Base-by-base conservation (phyloP, 345 rosid genomes). In the Corchorus capsularis region DNA sequence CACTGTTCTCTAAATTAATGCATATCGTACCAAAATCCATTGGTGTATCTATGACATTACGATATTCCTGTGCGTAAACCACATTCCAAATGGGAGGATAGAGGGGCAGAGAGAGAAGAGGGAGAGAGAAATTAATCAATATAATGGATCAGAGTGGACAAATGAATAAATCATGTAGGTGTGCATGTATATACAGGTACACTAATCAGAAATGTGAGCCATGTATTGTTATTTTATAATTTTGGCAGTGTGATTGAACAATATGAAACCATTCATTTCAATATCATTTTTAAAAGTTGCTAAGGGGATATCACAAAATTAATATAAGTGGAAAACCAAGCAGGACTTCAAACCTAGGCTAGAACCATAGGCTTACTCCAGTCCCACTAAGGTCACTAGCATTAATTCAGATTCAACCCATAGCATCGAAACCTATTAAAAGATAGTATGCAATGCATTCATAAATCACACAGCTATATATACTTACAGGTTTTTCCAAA, bases 1-100 rank as follows among this genome's bases (percentile, higher is more conserved):
- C 66, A 56, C 87, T 83, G 61, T 73, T 85, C 70, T 89, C 87
- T 65, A 89, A 85, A 78, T 89, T 85, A 76, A 70, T 70, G 82
- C 87, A 87, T 76, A 86, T 85, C 19, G 86, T 89, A 80, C 90
- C 87, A 62, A 89, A 86, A 83, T 89, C 93, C 90, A 87, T 87
- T 56, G 93, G 93, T 39, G 85, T 85, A 68, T 89, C 84, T 69
- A 87, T 83, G 71, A 85, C 78, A 61, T 85, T 86, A 76, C 83
- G 81, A 78, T 83, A 87, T 77, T 87, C 88, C 91, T 89, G 79
- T 35, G 71, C 59, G 77, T 13, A 47, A 78, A 72, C 13, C 67
- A 62, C 79, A 73, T 50, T n/a, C 59, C 59, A 69, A 50, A 35
- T 27, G 27, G 27, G 27, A 27, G 27, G 27, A 27, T 27, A 39